Evolutionary conservation across 768 basidiomycete species (phyloP).

Genomic region (Mycena amicta): DNA sequence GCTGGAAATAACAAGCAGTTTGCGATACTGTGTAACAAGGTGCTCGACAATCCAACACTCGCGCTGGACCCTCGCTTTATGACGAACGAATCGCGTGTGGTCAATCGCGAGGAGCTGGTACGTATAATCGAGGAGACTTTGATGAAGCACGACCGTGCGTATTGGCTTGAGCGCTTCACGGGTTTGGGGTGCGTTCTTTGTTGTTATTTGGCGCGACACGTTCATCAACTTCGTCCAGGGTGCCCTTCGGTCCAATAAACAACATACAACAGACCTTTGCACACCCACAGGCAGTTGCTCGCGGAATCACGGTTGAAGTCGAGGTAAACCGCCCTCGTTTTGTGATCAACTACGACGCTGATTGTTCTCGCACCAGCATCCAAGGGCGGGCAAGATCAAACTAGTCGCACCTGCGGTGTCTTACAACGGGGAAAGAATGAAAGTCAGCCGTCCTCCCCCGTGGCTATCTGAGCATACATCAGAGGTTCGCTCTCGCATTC

Average conservation of each 20-base stretch:
- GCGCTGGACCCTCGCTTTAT: slow-evolving; percentile 63
- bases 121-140: slow-evolving; percentile 66
- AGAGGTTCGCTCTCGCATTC: slow-evolving; percentile 66
- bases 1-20: slow-evolving; percentile 94
- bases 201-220: slow-evolving; percentile 5
- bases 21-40: slow-evolving; percentile 59
- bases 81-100: slow-evolving; percentile 76
- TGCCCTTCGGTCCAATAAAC: slow-evolving; percentile 92
- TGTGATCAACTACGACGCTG: slow-evolving; percentile 38
- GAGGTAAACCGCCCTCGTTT: slow-evolving; percentile 39
- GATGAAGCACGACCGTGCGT: slow-evolving; percentile 55
- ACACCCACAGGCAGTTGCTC: slow-evolving; percentile 83
- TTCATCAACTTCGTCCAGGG: slow-evolving; percentile 39
- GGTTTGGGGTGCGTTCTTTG: slow-evolving; percentile 70
- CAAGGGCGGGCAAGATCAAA: slow-evolving; percentile 74
- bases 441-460: slow-evolving; percentile 77
- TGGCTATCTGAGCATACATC: slow-evolving; percentile 84
- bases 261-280: slow-evolving; percentile 87
- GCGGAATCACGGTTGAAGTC: slow-evolving; percentile 74
- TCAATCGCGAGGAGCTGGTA: slow-evolving; percentile 71
- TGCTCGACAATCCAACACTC: slow-evolving; percentile 65
- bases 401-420: slow-evolving; percentile 80
- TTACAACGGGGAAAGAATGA: slow-evolving; percentile 81
- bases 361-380: slow-evolving; percentile 50
- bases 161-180: slow-evolving; percentile 77